Base-by-base conservation (phyloP, 2,329 filamentous ascomycete species). In the Aspergillus sp. region DNA sequence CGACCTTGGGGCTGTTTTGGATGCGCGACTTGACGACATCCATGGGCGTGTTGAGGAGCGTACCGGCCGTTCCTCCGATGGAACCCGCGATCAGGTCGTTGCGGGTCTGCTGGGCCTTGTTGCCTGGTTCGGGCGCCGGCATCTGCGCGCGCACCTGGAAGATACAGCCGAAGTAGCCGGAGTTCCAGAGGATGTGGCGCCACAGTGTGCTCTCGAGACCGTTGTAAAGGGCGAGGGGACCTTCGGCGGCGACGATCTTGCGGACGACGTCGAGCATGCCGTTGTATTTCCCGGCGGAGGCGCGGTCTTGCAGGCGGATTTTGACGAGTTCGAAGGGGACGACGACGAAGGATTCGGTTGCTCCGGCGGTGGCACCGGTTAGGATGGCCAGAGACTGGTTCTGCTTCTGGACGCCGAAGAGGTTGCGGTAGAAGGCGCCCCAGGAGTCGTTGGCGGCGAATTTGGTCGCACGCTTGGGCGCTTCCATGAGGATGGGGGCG, bases 391-490 rank as follows among this genome's bases (percentile, higher is more conserved):
- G 86, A 2, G 86, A 85, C 79, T 99, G 95, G 72, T 85, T 98
- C 88, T 96, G 95, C 80, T 96, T 90, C 56, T 86, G 77, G 56
- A 89, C 83, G 65, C 90, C 91, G 73, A 99, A 98, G 51, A 89
- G 75, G 66, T 89, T 89, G 73, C 92, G 90, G 82, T 96, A 99
- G 78, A 97, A 85, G 78, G 92, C 87, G 70, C 95, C 95, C 95
- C 95, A 99, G 75, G 93, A 91, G 75, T 99, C 95, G 79, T 99
- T 99, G 79, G 95, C 95, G 47, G 95, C 93, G 78, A 99, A 99
- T 79, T 99, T 99, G 81, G 91, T 98, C 44, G 93, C 93, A 79
- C 92, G 85, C 86, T 96, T 96, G 77, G 90, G 88, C 56, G 93
- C 93, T 79, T 98, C 93, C 93, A 99, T 99, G 66, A 98, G 84